phyloP scores from a whole-genome alignment of 768 basidiomycete genomes.

The Lentinula lateritia region DNA sequence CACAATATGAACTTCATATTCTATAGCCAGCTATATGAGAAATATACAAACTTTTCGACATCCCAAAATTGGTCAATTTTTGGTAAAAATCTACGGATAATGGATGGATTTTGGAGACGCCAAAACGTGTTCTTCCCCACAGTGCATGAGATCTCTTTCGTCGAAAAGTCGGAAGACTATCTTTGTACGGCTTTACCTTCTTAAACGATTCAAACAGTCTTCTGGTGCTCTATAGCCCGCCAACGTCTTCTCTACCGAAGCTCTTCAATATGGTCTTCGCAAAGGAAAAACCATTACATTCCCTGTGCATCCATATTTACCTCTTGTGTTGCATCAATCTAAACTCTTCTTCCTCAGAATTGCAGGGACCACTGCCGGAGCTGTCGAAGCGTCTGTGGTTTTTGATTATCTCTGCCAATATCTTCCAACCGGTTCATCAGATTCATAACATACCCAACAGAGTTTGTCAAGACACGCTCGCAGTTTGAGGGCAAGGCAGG shows the following conservation, averaged over 20 bases:
- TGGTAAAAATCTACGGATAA: too few relatives aligned
- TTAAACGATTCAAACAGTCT: not conserved
- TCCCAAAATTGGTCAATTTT: too few relatives aligned
- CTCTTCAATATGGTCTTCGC: slow-evolving; percentile 35
- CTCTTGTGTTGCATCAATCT: not conserved
- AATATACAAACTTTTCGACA: too few relatives aligned
- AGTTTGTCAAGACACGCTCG: slow-evolving; percentile 90
- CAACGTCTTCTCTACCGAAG: not conserved
- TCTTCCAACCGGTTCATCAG: slow-evolving; percentile 17
- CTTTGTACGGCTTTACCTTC: too few relatives aligned
- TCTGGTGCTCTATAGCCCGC: not conserved
- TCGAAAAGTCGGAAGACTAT: too few relatives aligned
- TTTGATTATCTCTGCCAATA: not conserved
- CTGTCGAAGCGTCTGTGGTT: slow-evolving; percentile 78
- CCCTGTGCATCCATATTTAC: slow-evolving; percentile 37
- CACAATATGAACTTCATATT: too few relatives aligned
- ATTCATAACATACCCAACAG: slow-evolving; percentile 83
- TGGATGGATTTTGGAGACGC: too few relatives aligned
- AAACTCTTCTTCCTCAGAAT: slow-evolving; percentile 29
- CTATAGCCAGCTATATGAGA: too few relatives aligned
- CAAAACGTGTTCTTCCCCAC: too few relatives aligned
- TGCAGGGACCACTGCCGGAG: slow-evolving; percentile 90
- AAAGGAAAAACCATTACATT: slow-evolving; percentile 81
- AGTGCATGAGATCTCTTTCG: too few relatives aligned
- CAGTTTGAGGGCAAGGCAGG: slow-evolving; percentile 31